phyloP scores from a whole-genome alignment of 352 stramenopile species.

The Globisporangium sylvaticum region DNA sequence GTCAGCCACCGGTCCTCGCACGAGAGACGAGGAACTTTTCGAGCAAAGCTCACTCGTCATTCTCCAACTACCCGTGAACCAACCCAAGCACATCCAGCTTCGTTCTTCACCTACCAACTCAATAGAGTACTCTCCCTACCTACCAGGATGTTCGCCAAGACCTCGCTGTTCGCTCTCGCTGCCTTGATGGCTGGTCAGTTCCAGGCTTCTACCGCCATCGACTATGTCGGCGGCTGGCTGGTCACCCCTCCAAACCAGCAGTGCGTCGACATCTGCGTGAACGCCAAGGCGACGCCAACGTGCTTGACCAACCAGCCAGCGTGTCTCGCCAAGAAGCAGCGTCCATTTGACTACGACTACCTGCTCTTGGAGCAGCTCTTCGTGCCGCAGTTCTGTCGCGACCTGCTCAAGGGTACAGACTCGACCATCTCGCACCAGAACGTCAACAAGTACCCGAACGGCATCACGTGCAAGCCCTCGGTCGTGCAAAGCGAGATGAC shows the following conservation, averaged over 20 bases:
- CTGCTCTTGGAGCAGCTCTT: slow-evolving; percentile 67
- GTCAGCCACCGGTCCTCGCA: neutral
- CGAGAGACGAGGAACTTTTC: neutral
- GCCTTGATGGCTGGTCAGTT: slow-evolving; percentile 5
- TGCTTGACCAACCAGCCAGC: slow-evolving; percentile 46
- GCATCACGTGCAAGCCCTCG: slow-evolving; percentile 34
- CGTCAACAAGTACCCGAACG: slow-evolving; percentile 55
- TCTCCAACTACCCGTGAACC: neutral
- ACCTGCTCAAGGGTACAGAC: slow-evolving; percentile 62
- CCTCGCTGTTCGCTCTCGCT: slow-evolving; percentile 5
- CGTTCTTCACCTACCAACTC: no score
- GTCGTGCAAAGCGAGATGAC: slow-evolving; percentile 46
- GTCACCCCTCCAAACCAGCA: slow-evolving; percentile 34
- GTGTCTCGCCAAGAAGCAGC: slow-evolving; percentile 61
- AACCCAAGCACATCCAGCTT: no score
- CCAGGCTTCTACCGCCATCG: slow-evolving; percentile 22
- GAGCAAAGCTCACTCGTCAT: neutral
- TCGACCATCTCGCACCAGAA: slow-evolving; percentile 71
- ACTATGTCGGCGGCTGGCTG: slow-evolving; percentile 68
- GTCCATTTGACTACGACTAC: slow-evolving; percentile 70
- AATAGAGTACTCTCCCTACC: no score
- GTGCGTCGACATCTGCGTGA: slow-evolving; percentile 74
- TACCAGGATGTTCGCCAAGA: slow-evolving; percentile 29
- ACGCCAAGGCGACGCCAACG: slow-evolving; percentile 45
- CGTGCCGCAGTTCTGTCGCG: slow-evolving; percentile 75